Evolutionary conservation across 1,284 basidiomycete genomes (phyloP), one percentile per base, ranked within the genome.

Genomic region (Naganishia sp.): DNA sequence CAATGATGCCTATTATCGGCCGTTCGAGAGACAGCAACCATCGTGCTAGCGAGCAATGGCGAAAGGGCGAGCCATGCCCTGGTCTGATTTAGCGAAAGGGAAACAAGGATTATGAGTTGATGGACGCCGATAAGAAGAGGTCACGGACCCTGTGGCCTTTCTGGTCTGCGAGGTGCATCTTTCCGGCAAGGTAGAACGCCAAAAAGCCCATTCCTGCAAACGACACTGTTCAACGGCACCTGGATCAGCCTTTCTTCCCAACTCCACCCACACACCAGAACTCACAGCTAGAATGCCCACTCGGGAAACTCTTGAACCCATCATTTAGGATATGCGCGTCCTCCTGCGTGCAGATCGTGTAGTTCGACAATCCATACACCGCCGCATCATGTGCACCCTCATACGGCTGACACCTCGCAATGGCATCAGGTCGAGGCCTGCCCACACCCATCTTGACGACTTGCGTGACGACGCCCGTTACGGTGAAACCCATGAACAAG

Each of bases 181-280:
- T 98, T 4, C 93, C 94, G 7, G 90, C 89, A 4, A 94, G 79
- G 77, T 95, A 98, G 70, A 92, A 89, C 4, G 89, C 83, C 43
- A 99, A 82, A 81, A 94, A 98, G 1, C 90, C 91, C 3, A 98
- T 83, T 1, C 95, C 94, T 10, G 93, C 91, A 75, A 94, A 98
- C 0, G 92, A 90, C 60, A 94, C 90, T 91, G 73, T 18, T 5
- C 45, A 36, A 7, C 28, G n/a, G 67, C 42, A 53, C 36, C 21
- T 43, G 33, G n/a, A 28, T n/a, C 11, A 28, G 65, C n/a, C 10
- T 28, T 63, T 36, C 53, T 18, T 45, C 23, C 50, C 49, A 25
- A 15, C 9, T 21, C 13, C 13, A 36, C 7, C 43, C 25, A 16
- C 16, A 61, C 36, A 39, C 36, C 13, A 39, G 13, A 10, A 13